phyloP scores from a whole-genome alignment of 116 monocot species.

The Iris pallida region DNA sequence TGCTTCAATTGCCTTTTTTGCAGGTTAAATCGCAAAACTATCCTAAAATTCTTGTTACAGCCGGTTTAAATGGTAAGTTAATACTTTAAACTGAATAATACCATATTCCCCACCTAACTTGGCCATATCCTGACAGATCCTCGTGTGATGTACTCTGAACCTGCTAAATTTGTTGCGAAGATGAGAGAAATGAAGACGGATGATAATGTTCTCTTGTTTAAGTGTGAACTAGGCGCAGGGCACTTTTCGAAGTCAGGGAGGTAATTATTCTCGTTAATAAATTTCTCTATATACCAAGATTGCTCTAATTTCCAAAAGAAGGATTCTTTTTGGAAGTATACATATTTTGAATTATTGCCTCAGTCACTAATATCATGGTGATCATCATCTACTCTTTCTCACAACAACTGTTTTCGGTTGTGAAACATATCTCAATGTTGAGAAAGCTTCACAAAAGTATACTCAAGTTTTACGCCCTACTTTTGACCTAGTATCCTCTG shows the following conservation, averaged over 20 bases:
- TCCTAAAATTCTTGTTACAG: conserved; percentile 86
- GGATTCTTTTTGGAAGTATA: no score
- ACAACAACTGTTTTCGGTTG: no score
- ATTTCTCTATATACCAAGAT: not conserved
- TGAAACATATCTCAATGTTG: no score
- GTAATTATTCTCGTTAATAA: conserved; percentile 28
- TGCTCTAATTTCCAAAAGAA: no score
- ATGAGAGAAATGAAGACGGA: conserved; percentile 79
- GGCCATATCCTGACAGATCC: conserved; percentile 42
- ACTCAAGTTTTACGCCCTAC: no score
- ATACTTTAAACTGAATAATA: not conserved
- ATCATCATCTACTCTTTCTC: no score
- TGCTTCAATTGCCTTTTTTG: conserved; percentile 13
- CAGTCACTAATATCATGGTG: no score
- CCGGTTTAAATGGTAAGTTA: conserved; percentile 78
- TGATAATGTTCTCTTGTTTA: conserved; percentile 74
- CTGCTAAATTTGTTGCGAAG: conserved; percentile 90
- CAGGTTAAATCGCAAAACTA: conserved; percentile 80
- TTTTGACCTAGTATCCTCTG: no score
- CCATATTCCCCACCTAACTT: not conserved
- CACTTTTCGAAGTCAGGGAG: conserved; percentile 97
- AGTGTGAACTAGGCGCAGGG: conserved; percentile 88
- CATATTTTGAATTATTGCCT: no score
- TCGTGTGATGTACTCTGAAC: conserved; percentile 88
- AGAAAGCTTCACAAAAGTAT: no score